Evolutionary conservation across 345 rosid species (phyloP).

Genomic region (Microcos paniculata): DNA sequence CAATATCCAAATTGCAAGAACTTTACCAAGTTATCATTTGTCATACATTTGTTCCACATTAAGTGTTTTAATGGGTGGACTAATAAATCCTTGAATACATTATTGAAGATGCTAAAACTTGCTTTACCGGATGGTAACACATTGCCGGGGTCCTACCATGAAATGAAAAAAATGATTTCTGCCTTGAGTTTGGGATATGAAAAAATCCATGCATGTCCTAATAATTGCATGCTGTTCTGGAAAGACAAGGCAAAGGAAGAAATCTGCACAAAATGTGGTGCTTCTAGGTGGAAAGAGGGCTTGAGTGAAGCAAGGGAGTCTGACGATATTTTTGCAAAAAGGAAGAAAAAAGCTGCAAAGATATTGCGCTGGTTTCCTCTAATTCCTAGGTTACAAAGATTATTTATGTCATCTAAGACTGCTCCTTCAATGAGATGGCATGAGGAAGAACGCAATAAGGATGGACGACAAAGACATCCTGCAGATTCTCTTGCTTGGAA

Average conservation of each 20-base stretch:
- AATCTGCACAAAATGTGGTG: neutral
- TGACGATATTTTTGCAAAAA: neutral
- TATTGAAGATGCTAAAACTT: too few relatives aligned
- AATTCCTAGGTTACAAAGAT: slow-evolving; percentile 5
- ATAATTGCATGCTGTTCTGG: slow-evolving; percentile 12
- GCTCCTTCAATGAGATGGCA: slow-evolving; percentile 14
- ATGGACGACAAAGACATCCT: neutral
- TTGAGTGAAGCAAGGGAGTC: neutral
- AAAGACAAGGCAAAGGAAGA: neutral
- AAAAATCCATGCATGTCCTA: slow-evolving; percentile 15
- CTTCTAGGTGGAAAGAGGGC: neutral
- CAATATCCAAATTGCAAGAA: too few relatives aligned
- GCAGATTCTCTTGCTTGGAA: neutral
- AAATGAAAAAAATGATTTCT: neutral
- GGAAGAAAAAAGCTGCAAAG: slow-evolving; percentile 7
- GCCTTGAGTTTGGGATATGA: slow-evolving; percentile 9
- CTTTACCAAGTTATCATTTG: too few relatives aligned
- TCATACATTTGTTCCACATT: too few relatives aligned
- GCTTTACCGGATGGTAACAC: too few relatives aligned
- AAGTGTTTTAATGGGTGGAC: too few relatives aligned
- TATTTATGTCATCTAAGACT: slow-evolving; percentile 13
- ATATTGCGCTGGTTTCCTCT: slow-evolving; percentile 6
- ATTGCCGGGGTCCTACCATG: too few relatives aligned
- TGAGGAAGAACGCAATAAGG: neutral
- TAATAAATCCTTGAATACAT: too few relatives aligned